Conservation (phyloP, 371 early-diverging fungal genomes). For the Apophysomyces ossiformis region DNA sequence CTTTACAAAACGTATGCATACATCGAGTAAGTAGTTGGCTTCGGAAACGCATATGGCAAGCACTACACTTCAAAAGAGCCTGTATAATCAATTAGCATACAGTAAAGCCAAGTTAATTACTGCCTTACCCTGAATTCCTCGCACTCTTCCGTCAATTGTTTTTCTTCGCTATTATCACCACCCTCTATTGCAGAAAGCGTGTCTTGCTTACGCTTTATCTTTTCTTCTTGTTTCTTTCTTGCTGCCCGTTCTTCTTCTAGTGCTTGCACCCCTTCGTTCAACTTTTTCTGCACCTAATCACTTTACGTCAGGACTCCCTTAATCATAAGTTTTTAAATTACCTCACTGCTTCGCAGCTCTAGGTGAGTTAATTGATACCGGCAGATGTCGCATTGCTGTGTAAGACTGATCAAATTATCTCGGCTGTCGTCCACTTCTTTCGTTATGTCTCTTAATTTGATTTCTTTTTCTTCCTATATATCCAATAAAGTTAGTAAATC, state of each 20-base stretch:
- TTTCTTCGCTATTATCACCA: constrained; percentile 42
- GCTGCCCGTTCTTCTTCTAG: constrained; percentile 63
- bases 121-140: constrained; percentile 46
- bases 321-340: constrained; percentile 23
- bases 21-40: constrained; percentile 81
- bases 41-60: constrained; percentile 87
- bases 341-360: constrained; percentile 20
- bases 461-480: constrained; percentile 38
- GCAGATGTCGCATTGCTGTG: constrained; percentile 39
- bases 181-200: constrained; percentile 25
- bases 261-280: constrained; percentile 62
- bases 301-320: constrained; percentile 9
- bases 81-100: constrained; percentile 31
- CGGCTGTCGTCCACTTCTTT: constrained; percentile 57
- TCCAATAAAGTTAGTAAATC: neutral
- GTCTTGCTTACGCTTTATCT: constrained; percentile 54
- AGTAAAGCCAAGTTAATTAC: constrained; percentile 12
- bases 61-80: constrained; percentile 85
- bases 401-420: constrained; percentile 42
- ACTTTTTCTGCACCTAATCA: constrained; percentile 47
- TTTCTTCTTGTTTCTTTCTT: constrained; percentile 56
- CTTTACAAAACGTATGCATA: constrained; percentile 98
- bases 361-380: constrained; percentile 26
- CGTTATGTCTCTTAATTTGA: constrained; percentile 49
- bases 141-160: constrained; percentile 38